A percentile compares a stretch with the other conserved stretches of the same genome.
Evolutionary conservation across 2,329 filamentous ascomycete species (phyloP).

Genomic region (Diaporthe australafricana): DNA sequence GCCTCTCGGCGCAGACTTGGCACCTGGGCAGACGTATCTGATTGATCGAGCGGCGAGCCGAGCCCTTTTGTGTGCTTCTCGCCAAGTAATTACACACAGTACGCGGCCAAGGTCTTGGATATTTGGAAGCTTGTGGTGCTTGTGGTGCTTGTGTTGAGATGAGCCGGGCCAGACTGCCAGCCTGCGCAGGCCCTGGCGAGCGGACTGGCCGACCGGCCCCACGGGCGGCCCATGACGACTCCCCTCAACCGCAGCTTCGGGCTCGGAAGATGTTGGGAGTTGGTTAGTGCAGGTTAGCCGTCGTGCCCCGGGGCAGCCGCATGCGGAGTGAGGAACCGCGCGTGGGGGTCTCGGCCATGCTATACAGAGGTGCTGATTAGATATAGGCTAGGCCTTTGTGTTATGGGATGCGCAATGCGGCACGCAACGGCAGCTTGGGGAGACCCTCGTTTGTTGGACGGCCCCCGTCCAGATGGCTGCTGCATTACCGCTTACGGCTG

Average conservation of each 20-base stretch:
- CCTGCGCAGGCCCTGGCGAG: not conserved
- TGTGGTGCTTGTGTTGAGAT: slow-evolving; percentile 4
- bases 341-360: slow-evolving; percentile 29
- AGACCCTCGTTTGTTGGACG: not conserved
- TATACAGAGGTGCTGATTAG: not conserved
- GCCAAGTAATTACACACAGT: slow-evolving; percentile 26
- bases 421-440: not conserved
- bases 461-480: not conserved
- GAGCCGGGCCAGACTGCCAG: not conserved
- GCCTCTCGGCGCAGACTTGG: slow-evolving; percentile 34
- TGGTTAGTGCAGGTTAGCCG: not conserved
- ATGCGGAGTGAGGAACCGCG: slow-evolving; percentile 22
- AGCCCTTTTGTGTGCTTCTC: slow-evolving; percentile 3
- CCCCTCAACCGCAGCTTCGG: not conserved
- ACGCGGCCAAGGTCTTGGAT: not conserved
- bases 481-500: slow-evolving; percentile 32
- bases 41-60: slow-evolving; percentile 18
- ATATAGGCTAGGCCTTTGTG: not conserved
- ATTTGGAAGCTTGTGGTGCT: not conserved
- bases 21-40: slow-evolving; percentile 32
- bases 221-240: not conserved
- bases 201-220: slow-evolving; percentile 21
- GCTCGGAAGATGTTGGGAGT: not conserved
- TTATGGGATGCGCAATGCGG: not conserved
- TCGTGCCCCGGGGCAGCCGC: slow-evolving; percentile 12